Conservation (phyloP, 495 filamentous ascomycete genomes). For the Tetracladium setigerum region DNA sequence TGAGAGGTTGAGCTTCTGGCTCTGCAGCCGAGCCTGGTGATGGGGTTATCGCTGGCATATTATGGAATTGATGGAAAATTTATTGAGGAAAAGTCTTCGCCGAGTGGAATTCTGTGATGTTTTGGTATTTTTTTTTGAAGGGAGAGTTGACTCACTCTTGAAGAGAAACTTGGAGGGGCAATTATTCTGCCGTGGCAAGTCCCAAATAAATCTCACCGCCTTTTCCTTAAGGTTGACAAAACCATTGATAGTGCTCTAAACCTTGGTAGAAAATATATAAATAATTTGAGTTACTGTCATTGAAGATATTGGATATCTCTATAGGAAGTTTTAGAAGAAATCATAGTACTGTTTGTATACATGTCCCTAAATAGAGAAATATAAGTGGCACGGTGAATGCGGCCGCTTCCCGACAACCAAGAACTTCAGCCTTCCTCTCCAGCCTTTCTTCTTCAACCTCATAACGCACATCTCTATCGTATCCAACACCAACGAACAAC, state of each 20-base stretch:
- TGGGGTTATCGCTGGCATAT: slow-evolving; percentile 17
- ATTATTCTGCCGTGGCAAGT: too few relatives aligned
- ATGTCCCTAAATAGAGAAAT: neutral
- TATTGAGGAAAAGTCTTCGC: neutral
- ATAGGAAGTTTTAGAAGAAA: neutral
- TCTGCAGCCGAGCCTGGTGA: neutral
- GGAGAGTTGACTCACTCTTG: neutral
- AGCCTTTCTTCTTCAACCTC: neutral
- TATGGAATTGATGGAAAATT: slow-evolving; percentile 1
- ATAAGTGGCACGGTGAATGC: too few relatives aligned
- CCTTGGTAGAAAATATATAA: too few relatives aligned
- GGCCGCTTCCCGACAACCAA: neutral
- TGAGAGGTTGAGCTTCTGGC: slow-evolving; percentile 16
- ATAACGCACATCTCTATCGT: neutral
- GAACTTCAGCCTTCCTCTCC: neutral
- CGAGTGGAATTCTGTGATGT: too few relatives aligned
- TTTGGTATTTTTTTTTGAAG: neutral
- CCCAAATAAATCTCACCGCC: too few relatives aligned
- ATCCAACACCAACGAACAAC: neutral
- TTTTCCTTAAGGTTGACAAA: too few relatives aligned
- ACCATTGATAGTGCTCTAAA: too few relatives aligned
- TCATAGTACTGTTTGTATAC: neutral
- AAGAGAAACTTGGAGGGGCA: slow-evolving; percentile 9
- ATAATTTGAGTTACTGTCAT: too few relatives aligned
- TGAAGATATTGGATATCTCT: too few relatives aligned